A percentile compares a stretch with the other conserved stretches of the same genome.
These are phyloP conservation scores for Gracilariopsis chorda DNA, from an alignment of 23 red algal genomes.

Conservation along the genomic window DNA sequence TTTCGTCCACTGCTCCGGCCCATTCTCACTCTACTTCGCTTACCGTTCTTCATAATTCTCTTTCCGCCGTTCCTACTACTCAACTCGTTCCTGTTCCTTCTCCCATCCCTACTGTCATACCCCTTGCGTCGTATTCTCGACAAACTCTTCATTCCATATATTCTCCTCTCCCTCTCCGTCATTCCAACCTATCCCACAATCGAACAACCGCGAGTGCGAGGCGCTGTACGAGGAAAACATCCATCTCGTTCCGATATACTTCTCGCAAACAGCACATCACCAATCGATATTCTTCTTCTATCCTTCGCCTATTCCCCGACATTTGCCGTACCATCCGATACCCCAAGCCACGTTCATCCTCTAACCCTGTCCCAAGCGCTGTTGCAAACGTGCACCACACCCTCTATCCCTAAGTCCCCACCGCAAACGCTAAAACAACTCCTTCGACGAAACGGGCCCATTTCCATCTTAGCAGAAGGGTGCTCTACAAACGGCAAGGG, in stretches of 20 bases:
- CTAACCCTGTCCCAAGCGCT: background rate
- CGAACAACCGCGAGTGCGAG: slow-evolving; percentile 7
- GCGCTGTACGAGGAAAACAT: background rate
- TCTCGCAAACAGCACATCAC: slow-evolving; percentile 14
- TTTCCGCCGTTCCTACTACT: background rate
- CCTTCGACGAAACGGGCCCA: background rate
- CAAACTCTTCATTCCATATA: background rate
- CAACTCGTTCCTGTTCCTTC: background rate
- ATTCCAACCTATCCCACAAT: background rate
- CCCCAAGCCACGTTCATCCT: background rate
- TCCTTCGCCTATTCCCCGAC: slow-evolving; percentile 20
- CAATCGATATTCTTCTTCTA: slow-evolving; percentile 23
- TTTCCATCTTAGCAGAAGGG: slow-evolving; percentile 62
- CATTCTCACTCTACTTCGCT: slow-evolving; percentile 26
- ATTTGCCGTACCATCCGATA: slow-evolving; percentile 27
- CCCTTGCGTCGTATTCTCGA: slow-evolving; percentile 1
- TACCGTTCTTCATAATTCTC: slow-evolving; percentile 24
- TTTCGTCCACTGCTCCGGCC: background rate
- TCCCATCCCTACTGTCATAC: background rate
- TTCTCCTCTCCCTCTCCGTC: slow-evolving; percentile 22
- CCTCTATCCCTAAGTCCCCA: background rate
- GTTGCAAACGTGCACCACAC: background rate
- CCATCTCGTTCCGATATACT: slow-evolving; percentile 11
- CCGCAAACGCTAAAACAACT: background rate
- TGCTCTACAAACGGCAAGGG: slow-evolving; percentile 50